Evolutionary conservation across 805 yeast species (phyloP), one percentile per base, ranked within the genome.

Genomic region (Candida morakotiae): DNA sequence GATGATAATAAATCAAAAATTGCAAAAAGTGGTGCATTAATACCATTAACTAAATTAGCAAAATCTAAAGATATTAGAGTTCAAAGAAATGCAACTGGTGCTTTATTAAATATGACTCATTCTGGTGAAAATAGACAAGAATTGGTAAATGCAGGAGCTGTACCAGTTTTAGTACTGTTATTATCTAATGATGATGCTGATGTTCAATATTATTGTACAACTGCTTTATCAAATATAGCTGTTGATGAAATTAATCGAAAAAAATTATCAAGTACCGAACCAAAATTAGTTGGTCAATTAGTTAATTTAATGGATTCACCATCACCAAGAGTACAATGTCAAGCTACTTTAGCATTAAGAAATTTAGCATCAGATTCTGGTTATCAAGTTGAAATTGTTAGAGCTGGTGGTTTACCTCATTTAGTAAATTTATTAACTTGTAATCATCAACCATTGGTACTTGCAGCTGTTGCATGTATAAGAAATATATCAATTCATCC

Each of bases 31-130:
- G 99, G 98, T 14, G 98, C 98, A 1, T 73, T 93, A 42, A 82
- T 87, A 21, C 98, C 98, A 3, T 75, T 93, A 52, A 91, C 98
- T 1, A 87, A 87, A 61, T 73, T 93, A 46, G 98, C 98, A 10
- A 88, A 86, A 61, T 86, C 96, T 3, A 84, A 83, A 57, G 98
- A 93, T 63, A 78, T 87, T 48, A 79, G 99, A 52, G 99, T 93
- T 4, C 98, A 93, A 67, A 79, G 99, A 65, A 93, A 93, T 53
- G 98, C 98, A 28, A 93, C 99, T 5, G 99, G 99, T 32, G 98
- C 98, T 1, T 69, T 93, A 53, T 74, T 93, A 47, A 93, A 93
- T 64, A 93, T 93, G 99, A 93, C 99, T 25, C 99, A 93, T 58
- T 86, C 96, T 17, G 85, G 84, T 46, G 98, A 89, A 63, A 93